Conservation (phyloP, 1,284 basidiomycete genomes). For the Gomphus bonarii region DNA sequence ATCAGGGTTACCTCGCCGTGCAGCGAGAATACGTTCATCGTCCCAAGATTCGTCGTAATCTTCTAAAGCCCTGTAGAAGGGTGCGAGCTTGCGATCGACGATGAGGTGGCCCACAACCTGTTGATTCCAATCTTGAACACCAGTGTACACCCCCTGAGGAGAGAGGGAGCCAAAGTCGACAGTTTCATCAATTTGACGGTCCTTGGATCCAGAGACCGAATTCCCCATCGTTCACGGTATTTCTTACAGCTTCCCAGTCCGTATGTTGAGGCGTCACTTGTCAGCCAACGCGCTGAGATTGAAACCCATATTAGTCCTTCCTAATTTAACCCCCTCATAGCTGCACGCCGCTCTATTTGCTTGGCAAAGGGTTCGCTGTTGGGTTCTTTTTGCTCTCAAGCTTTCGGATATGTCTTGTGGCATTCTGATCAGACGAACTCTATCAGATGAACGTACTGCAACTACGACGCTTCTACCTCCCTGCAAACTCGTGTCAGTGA, state of each 20-base stretch:
- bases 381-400: too few species aligned
- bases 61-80: conserved; percentile 92
- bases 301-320: background rate
- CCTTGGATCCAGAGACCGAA: conserved; percentile 58
- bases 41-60: conserved; percentile 86
- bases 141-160: conserved; percentile 87
- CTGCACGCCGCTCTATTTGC: too few species aligned
- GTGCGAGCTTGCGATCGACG: conserved; percentile 79
- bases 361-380: too few species aligned
- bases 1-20: conserved; percentile 52
- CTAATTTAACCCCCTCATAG: background rate
- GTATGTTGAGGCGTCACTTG: background rate
- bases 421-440: too few species aligned
- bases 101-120: conserved; percentile 80
- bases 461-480: too few species aligned
- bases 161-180: conserved; percentile 76
- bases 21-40: conserved; percentile 71
- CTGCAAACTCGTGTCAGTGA: too few species aligned
- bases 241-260: background rate
- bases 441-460: too few species aligned
- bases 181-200: conserved; percentile 62
- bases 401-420: too few species aligned
- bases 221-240: conserved; percentile 52
- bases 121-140: conserved; percentile 85
- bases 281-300: background rate